A percentile compares a stretch with the other conserved stretches of the same genome.
phyloP scores from a whole-genome alignment of 1,139 yeast species.

The Scheffersomyces segobiensis region DNA sequence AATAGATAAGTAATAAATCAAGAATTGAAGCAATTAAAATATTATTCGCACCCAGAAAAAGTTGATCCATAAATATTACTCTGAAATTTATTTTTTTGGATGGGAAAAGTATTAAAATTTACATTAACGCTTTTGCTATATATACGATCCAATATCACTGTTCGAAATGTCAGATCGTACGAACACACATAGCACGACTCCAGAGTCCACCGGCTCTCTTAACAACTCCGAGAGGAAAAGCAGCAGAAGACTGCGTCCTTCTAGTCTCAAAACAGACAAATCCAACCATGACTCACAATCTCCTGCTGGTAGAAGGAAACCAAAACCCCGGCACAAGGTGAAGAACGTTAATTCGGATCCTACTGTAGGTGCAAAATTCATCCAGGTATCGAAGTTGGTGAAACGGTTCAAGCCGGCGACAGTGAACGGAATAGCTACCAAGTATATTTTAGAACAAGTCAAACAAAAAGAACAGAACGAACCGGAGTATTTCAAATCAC shows the following conservation, averaged over 20 bases:
- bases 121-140: too few relatives aligned
- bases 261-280: neutral
- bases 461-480: conserved; percentile 7
- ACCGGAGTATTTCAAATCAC: conserved; percentile 6
- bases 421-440: conserved; percentile 31
- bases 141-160: neutral
- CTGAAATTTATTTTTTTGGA: neutral
- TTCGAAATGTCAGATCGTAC: neutral
- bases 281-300: neutral
- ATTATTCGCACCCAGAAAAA: neutral
- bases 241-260: neutral
- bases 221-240: neutral
- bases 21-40: neutral
- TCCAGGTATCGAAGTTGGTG: conserved; percentile 25
- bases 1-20: neutral
- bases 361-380: conserved; percentile 12
- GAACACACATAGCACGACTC: neutral
- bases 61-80: too few relatives aligned
- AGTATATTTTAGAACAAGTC: conserved; percentile 14
- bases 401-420: conserved; percentile 31
- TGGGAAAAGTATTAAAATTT: too few relatives aligned
- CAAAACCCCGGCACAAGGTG: neutral
- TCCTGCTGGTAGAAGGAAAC: neutral
- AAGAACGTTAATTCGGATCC: neutral
- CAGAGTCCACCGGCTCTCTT: neutral